Base-by-base conservation (phyloP, 202 grass and related monocot genomes). In the Cymbopogon flexuosus region DNA sequence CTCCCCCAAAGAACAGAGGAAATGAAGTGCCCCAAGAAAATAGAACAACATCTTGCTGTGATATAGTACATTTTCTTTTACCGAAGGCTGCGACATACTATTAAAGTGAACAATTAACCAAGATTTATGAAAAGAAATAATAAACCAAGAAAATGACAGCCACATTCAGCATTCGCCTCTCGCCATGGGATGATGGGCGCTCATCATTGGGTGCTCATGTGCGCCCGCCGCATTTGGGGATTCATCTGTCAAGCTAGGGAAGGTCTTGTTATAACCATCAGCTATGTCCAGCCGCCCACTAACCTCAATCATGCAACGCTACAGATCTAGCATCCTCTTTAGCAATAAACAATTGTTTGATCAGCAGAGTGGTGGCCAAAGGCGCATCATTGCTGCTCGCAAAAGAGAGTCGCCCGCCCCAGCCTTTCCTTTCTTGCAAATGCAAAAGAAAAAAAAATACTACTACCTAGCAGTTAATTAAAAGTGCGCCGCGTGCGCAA, bases 291-390 rank as follows among this genome's bases (percentile, higher is more conserved):
- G 21, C 34, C n/a, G 34, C 59, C 39, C 49, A 68, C 84, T 49
- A 39, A 59, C 68, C 49, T 12, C 61, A 86, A 86, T 81, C 77
- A 86, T 86, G 70, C 60, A 79, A 59, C 36, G 49, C 84, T 86
- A 74, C 61, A 86, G 84, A 86, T 86, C 76, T 86, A 86, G 58
- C 68, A 18, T 47, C 51, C 61, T 15, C 62, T 86, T 79, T 86
- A 29, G 30, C 49, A 37, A 75, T 80, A 75, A 86, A 75, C 70
- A 75, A 81, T 29, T 68, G 49, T 68, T 73, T 75, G 62, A 68
- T 37, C 77, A 68, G 46, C 35, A 68, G 36, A 86, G 70, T 75
- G 37, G 10, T 74, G 23, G 31, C 52, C 61, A 81, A 86, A 86
- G 70, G 63, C n/a, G 46, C 70, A 75, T 40, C 70, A 57, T 57